Percentiles rank a stretch among this genome's conserved stretches.
Conservation (phyloP, 2,329 filamentous ascomycete genomes). For the Paraphoma chrysanthemicola region DNA sequence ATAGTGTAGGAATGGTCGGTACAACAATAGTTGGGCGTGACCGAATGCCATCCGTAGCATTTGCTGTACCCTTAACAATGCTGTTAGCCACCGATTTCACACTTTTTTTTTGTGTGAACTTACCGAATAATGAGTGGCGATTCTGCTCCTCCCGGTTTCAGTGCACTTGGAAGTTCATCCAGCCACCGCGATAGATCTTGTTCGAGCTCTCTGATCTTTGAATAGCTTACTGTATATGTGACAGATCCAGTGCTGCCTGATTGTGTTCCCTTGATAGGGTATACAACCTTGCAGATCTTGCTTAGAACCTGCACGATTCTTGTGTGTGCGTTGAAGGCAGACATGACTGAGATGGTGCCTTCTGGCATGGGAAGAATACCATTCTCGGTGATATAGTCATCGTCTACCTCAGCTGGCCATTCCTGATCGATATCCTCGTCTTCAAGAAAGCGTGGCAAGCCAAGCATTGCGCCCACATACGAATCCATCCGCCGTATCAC, state of each 20-base stretch:
- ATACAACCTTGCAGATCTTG: slow-evolving; percentile 70
- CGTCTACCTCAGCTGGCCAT: slow-evolving; percentile 55
- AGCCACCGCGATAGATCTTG: slow-evolving; percentile 69
- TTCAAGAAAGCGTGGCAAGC: slow-evolving; percentile 56
- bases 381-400: slow-evolving; percentile 58
- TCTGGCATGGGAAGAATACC: slow-evolving; percentile 62
- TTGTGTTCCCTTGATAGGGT: slow-evolving; percentile 63
- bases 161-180: slow-evolving; percentile 72
- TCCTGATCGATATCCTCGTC: slow-evolving; percentile 60
- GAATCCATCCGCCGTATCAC: slow-evolving; percentile 59
- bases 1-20: slow-evolving; percentile 84
- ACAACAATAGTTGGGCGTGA: slow-evolving; percentile 82
- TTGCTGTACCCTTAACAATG: slow-evolving; percentile 65
- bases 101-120: slow-evolving; percentile 36
- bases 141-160: slow-evolving; percentile 81
- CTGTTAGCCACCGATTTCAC: slow-evolving; percentile 7
- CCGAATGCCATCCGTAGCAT: slow-evolving; percentile 80
- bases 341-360: slow-evolving; percentile 63
- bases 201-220: slow-evolving; percentile 70
- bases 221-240: slow-evolving; percentile 69
- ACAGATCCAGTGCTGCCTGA: slow-evolving; percentile 49
- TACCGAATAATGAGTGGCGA: slow-evolving; percentile 78
- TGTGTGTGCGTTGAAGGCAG: slow-evolving; percentile 67
- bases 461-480: slow-evolving; percentile 60
- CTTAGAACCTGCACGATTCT: slow-evolving; percentile 63